phyloP scores from a whole-genome alignment of 805 yeast genomes.

The Starmerella gropengiesseri region DNA sequence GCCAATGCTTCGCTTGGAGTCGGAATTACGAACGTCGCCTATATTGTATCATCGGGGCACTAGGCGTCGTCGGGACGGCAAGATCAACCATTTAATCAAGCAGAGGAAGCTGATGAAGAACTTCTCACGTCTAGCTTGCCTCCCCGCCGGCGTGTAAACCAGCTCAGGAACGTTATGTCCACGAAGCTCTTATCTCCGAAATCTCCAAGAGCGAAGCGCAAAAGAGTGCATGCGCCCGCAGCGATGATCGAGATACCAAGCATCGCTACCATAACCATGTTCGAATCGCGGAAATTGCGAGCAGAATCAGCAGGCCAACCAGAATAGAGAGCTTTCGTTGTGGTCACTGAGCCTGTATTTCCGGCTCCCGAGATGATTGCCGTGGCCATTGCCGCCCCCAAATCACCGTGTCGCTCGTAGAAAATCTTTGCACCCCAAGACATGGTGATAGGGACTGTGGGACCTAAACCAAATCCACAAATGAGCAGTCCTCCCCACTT shows the following conservation, averaged over 20 bases:
- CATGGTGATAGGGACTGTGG: conserved; percentile 84
- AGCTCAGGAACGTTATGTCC: conserved; percentile 21
- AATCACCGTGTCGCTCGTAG: conserved; percentile 60
- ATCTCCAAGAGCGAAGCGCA: conserved; percentile 32
- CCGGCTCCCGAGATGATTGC: conserved; percentile 83
- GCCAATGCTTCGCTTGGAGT: too few species aligned
- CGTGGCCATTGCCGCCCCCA: conserved; percentile 72
- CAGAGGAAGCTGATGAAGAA: too few species aligned
- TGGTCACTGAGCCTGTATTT: conserved; percentile 72
- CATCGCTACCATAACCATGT: conserved; percentile 75
- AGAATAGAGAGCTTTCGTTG: conserved; percentile 72
- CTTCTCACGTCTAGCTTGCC: neutral
- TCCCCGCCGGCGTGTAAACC: conserved; percentile 14
- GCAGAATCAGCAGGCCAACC: conserved; percentile 78
- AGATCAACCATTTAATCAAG: too few species aligned
- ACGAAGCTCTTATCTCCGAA: conserved; percentile 18
- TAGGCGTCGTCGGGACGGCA: too few species aligned
- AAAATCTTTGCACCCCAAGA: conserved; percentile 72
- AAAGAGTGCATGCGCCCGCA: conserved; percentile 30
- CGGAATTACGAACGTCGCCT: too few species aligned
- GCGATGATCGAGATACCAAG: conserved; percentile 60
- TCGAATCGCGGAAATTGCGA: conserved; percentile 53
- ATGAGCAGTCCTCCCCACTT: conserved; percentile 70
- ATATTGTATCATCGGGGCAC: too few species aligned
- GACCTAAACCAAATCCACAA: conserved; percentile 81